Conservation (phyloP, 495 filamentous ascomycete species). For the Daldinia vernicosa region DNA sequence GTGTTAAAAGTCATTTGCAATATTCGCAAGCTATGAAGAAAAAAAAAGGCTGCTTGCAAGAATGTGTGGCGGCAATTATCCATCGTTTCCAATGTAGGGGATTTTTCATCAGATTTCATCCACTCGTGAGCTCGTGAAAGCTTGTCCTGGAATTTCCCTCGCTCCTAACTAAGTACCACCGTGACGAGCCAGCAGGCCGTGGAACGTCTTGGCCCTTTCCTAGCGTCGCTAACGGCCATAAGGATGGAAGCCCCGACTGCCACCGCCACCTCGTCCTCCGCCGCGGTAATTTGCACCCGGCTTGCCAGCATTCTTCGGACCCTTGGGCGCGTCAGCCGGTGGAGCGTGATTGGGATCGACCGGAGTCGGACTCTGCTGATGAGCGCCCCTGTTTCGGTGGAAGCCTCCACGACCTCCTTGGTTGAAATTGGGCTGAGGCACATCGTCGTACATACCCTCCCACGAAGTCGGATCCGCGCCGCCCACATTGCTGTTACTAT, state of each 20-base stretch:
- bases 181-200: not conserved
- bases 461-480: slow-evolving; percentile 73
- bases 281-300: slow-evolving; percentile 95
- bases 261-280: slow-evolving; percentile 84
- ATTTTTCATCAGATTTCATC: slow-evolving; percentile 17
- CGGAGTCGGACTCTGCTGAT: slow-evolving; percentile 50
- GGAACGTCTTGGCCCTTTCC: not conserved
- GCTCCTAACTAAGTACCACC: slow-evolving; percentile 4
- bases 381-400: slow-evolving; percentile 45
- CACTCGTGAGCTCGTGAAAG: slow-evolving; percentile 33
- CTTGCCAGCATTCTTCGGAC: slow-evolving; percentile 93
- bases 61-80: not conserved
- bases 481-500: slow-evolving; percentile 44
- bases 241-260: slow-evolving; percentile 79
- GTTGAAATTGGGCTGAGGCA: slow-evolving; percentile 82
- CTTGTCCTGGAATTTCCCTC: slow-evolving; percentile 8
- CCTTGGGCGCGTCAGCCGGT: slow-evolving; percentile 93
- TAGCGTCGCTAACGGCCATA: slow-evolving; percentile 59
- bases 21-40: slow-evolving; percentile 7
- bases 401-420: slow-evolving; percentile 64
- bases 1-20: slow-evolving; percentile 29
- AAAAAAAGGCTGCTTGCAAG: not conserved
- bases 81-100: slow-evolving; percentile 7
- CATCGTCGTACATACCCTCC: slow-evolving; percentile 99
- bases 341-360: slow-evolving; percentile 66